Evolutionary conservation across 192 early-diverging fungal species (phyloP).

Genomic region (Radiomyces spectabilis): DNA sequence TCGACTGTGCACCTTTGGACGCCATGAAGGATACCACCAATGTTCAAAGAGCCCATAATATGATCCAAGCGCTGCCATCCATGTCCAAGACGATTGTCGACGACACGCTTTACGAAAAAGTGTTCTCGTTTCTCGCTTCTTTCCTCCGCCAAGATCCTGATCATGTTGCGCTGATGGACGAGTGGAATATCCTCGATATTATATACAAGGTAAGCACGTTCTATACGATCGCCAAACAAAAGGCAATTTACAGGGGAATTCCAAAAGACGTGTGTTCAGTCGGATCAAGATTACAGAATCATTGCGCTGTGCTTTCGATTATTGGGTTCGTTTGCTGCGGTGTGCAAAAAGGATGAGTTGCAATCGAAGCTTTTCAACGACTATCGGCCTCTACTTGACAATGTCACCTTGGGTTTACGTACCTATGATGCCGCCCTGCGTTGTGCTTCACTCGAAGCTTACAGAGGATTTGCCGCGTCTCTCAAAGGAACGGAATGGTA

Average conservation of each 20-base stretch:
- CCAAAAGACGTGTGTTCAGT: slow-evolving; percentile 9
- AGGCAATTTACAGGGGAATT: not conserved
- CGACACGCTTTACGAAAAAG: slow-evolving; percentile 70
- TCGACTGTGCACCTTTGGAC: not conserved
- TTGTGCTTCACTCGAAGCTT: slow-evolving; percentile 15
- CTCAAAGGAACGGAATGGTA: slow-evolving; percentile 11
- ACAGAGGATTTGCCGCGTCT: slow-evolving; percentile 5
- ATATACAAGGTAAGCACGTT: slow-evolving; percentile 12
- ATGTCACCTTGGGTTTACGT: not conserved
- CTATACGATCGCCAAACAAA: not conserved
- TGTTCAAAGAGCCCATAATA: slow-evolving; percentile 26
- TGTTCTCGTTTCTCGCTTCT: slow-evolving; percentile 54
- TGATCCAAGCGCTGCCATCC: slow-evolving; percentile 50
- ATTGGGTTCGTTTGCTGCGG: no score
- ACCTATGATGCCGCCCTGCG: slow-evolving; percentile 13
- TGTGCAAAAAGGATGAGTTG: not conserved
- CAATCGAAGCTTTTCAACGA: not conserved
- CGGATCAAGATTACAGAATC: slow-evolving; percentile 21
- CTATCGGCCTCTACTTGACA: not conserved
- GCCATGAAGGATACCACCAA: not conserved
- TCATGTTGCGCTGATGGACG: slow-evolving; percentile 20
- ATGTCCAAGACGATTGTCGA: slow-evolving; percentile 70
- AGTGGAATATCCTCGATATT: slow-evolving; percentile 36
- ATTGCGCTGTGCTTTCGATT: slow-evolving; percentile 17
- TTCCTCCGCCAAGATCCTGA: slow-evolving; percentile 27